Percentiles rank a stretch among this genome's conserved stretches.
phyloP scores from a whole-genome alignment of 1,284 basidiomycete genomes.

The Puccinia polysora region DNA sequence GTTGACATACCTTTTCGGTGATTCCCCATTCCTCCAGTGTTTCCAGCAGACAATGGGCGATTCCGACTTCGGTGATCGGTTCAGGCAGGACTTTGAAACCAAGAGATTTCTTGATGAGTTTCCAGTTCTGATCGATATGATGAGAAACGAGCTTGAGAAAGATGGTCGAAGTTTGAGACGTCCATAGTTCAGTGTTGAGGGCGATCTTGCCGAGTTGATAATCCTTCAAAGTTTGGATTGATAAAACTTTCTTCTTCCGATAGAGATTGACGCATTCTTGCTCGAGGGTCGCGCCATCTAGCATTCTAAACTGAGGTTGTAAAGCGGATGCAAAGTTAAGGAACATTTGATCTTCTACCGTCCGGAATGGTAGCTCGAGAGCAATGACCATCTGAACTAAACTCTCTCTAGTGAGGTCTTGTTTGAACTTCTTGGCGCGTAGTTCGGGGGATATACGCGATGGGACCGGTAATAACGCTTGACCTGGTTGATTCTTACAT shows the following conservation, averaged over 20 bases:
- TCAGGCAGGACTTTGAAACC: not conserved
- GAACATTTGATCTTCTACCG: not conserved
- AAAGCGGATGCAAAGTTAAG: not conserved
- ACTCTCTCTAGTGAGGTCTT: not conserved
- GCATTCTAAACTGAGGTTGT: constrained; percentile 12
- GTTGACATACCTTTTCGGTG: not conserved
- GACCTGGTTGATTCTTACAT: constrained; percentile 2
- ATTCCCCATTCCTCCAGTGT: constrained; percentile 3
- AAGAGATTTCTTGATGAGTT: not conserved
- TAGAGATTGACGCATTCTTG: not conserved
- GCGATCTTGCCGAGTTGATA: not conserved
- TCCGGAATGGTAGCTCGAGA: not conserved
- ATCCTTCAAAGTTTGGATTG: not conserved
- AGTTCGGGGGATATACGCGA: no score
- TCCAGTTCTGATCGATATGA: not conserved
- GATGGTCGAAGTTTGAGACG: not conserved
- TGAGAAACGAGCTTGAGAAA: not conserved
- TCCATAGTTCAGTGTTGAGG: not conserved
- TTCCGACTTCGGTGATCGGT: not conserved
- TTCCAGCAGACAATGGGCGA: not conserved
- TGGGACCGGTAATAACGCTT: no score
- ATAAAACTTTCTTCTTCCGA: not conserved
- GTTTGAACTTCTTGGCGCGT: constrained; percentile 11
- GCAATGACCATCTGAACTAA: not conserved
- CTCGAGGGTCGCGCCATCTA: not conserved